Evolutionary conservation across 352 stramenopile genomes (phyloP).

Genomic region (Stephanocyclus meneghinianus): DNA sequence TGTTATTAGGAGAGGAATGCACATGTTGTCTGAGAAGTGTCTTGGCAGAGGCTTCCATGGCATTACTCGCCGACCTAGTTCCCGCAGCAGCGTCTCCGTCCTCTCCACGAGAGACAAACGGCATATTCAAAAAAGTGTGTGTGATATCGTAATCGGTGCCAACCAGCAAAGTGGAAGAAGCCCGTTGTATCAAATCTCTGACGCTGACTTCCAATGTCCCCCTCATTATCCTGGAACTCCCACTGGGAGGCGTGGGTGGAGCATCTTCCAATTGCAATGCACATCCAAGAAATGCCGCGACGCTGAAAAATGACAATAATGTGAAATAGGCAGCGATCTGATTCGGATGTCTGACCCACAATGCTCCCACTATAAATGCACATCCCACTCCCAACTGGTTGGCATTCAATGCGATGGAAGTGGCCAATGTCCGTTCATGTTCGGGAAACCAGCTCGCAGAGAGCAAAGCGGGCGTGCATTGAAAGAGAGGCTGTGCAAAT

Average conservation of each 20-base stretch:
- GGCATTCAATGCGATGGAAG: constrained; percentile 33
- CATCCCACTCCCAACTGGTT: constrained; percentile 76
- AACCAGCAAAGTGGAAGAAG: constrained; percentile 36
- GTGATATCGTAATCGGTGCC: constrained; percentile 17
- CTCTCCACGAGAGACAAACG: not conserved
- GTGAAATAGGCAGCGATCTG: constrained; percentile 73
- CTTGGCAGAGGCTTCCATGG: constrained; percentile 13
- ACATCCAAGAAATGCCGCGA: constrained; percentile 60
- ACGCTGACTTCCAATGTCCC: constrained; percentile 61
- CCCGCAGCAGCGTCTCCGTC: not conserved
- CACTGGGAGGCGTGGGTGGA: constrained; percentile 67
- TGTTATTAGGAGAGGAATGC: not conserved
- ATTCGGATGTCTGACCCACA: constrained; percentile 52
- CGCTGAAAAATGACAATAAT: constrained; percentile 63
- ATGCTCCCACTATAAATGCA: constrained; percentile 73
- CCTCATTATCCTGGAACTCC: constrained; percentile 62
- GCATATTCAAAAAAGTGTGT: not conserved
- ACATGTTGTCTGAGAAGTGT: constrained; percentile 22
- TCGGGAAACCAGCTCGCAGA: constrained; percentile 80
- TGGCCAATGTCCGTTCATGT: constrained; percentile 51
- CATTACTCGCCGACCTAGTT: not conserved
- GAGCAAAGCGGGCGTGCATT: constrained; percentile 78
- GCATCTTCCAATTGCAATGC: constrained; percentile 76
- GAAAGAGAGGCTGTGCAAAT: constrained; percentile 76
- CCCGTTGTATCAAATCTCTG: constrained; percentile 29